These are phyloP conservation scores for Populus tremula DNA, from an alignment of 345 rosid species.

Conservation along the genomic window DNA sequence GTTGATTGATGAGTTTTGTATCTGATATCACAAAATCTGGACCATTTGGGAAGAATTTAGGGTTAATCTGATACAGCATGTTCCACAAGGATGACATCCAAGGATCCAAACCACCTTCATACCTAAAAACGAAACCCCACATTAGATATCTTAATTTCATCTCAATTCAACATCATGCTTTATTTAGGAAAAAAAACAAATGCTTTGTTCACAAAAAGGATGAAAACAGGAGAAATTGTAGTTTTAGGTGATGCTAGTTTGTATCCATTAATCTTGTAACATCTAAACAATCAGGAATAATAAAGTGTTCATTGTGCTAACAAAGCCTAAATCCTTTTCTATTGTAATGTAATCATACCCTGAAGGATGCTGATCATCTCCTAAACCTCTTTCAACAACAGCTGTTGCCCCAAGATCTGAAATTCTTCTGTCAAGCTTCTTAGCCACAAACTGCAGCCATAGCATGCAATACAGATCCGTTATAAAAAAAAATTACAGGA, in stretches of 20 bases:
- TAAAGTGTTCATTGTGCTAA: too few relatives aligned
- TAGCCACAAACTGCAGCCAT: slow-evolving; percentile 85
- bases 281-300: too few relatives aligned
- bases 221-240: too few relatives aligned
- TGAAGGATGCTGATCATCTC: slow-evolving; percentile 96
- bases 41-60: slow-evolving; percentile 68
- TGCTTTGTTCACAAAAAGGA: too few relatives aligned
- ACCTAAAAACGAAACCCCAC: slow-evolving; percentile 38
- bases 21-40: slow-evolving; percentile 48
- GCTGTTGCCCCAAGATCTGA: slow-evolving; percentile 71
- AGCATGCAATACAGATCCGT: slow-evolving; percentile 5
- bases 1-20: slow-evolving; percentile 48
- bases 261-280: too few relatives aligned
- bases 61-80: slow-evolving; percentile 46
- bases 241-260: too few relatives aligned
- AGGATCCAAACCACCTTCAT: slow-evolving; percentile 92
- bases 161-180: neutral
- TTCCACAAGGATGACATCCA: slow-evolving; percentile 90
- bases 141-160: neutral
- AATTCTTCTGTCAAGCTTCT: slow-evolving; percentile 89
- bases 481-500: neutral
- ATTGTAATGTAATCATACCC: slow-evolving; percentile 53
- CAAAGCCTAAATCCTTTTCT: too few relatives aligned
- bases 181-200: neutral
- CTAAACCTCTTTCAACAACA: slow-evolving; percentile 78